These are phyloP conservation scores for Exophiala spinifera DNA, from an alignment of 2,329 filamentous ascomycete genomes.

Conservation along the genomic window DNA sequence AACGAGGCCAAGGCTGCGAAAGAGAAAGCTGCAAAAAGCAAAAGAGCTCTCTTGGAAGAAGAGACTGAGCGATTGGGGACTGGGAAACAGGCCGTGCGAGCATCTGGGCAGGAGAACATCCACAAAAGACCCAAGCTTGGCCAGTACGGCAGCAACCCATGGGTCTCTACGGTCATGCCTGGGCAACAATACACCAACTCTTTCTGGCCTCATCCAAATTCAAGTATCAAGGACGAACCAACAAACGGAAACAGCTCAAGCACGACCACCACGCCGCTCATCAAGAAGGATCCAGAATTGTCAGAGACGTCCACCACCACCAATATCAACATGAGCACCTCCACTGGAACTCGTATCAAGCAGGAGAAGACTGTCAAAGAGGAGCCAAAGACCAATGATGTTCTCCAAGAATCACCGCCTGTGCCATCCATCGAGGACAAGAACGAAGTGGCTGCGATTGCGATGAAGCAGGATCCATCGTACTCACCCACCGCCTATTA, in stretches of 20 bases:
- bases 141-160: neutral
- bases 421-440: neutral
- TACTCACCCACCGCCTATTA: neutral
- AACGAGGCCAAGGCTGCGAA: constrained; percentile 16
- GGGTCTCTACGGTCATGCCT: neutral
- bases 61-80: constrained; percentile 13
- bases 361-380: neutral
- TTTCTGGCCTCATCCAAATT: constrained; percentile 9
- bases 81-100: neutral
- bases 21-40: constrained; percentile 11
- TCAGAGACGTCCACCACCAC: neutral
- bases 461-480: neutral
- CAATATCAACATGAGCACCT: too few relatives aligned
- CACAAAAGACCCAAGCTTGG: constrained; percentile 22
- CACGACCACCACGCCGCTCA: constrained; percentile 1
- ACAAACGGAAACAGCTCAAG: neutral
- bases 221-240: constrained; percentile 8
- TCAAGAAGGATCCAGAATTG: constrained; percentile 17
- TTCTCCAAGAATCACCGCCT: neutral
- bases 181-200: constrained; percentile 1
- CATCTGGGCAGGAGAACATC: constrained; percentile 5
- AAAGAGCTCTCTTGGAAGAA: constrained; percentile 5
- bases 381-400: constrained; percentile 1
- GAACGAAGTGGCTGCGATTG: neutral
- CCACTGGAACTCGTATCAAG: neutral